These are phyloP conservation scores for Boechera retrofracta DNA, from an alignment of 345 rosid species.

Conservation along the genomic window DNA sequence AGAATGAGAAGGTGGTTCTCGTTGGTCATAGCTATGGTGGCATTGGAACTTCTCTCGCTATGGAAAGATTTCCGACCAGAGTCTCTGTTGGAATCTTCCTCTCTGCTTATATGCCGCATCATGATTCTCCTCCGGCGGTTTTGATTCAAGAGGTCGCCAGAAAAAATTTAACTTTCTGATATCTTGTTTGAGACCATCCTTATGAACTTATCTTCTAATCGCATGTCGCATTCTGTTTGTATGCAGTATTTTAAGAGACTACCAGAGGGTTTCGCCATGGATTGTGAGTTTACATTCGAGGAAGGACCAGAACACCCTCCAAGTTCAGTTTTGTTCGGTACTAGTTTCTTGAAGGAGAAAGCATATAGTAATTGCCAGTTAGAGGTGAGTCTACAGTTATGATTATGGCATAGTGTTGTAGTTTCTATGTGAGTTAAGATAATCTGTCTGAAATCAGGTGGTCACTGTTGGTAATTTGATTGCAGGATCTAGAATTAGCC, in stretches of 20 bases:
- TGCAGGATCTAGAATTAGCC: slow-evolving; percentile 54
- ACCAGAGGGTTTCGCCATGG: slow-evolving; percentile 47
- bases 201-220: background rate
- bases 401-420: background rate
- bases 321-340: slow-evolving; percentile 46
- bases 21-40: slow-evolving; percentile 75
- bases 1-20: slow-evolving; percentile 53
- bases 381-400: slow-evolving; percentile 27
- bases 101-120: slow-evolving; percentile 60
- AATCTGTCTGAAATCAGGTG: background rate
- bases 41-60: slow-evolving; percentile 50
- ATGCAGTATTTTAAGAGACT: slow-evolving; percentile 44
- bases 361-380: slow-evolving; percentile 38
- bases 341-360: slow-evolving; percentile 45
- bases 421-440: background rate
- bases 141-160: slow-evolving; percentile 48
- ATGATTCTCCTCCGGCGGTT: slow-evolving; percentile 38
- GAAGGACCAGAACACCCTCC: slow-evolving; percentile 45
- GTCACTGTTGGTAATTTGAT: slow-evolving; percentile 12
- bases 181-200: slow-evolving; percentile 16
- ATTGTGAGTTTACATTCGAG: slow-evolving; percentile 46
- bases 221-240: slow-evolving; percentile 27
- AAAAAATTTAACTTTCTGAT: background rate
- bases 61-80: slow-evolving; percentile 63
- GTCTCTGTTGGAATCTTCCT: slow-evolving; percentile 54